Base-by-base conservation (phyloP, 2,329 filamentous ascomycete genomes). In the Aspergillus tamarii region DNA sequence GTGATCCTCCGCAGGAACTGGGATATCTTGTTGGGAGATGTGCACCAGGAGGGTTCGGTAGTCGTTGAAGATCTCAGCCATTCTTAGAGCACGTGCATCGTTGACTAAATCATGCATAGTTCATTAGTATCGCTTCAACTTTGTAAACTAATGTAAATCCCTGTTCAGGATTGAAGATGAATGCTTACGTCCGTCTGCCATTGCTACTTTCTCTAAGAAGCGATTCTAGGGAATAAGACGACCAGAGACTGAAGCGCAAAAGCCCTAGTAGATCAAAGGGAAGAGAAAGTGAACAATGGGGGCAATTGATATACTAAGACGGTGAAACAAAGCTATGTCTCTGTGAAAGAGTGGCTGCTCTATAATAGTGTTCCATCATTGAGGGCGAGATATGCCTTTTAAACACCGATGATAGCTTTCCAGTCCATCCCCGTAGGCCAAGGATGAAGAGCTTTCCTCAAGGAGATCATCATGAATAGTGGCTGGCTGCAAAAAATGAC, bases 61-160 rank as follows among this genome's bases (percentile, higher is more conserved):
- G 77, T 89, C 87, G 66, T 84, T 84, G 79, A 89, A 87, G 72
- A 89, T 83, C 75, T 89, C 87, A 54, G 86, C 81, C 67, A 89
- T 78, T 69, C 87, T 84, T 74, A 89, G 80, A 57, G 87, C 87
- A 72, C 87, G 85, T 63, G 85, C 86, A 73, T 88, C 83, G 72
- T 89, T 89, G 69, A 88, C 87, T 89, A 73, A 63, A 48, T 23
- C 53, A 58, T 54, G 48, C 4, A 45, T 45, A 50, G 21, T 26
- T 26, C 52, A 62, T 68, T 57, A 70, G 67, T 50, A 63, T 57
- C 26, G 5, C 53, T 57, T 59, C 52, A 30, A 34, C 21, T 26
- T 21, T 19, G 45, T 14, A 48, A n/a, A 32, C 48, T 32, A 52
- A 32, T 9, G 9, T 21, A 30, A 34, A 52, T 21, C n/a, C 28